Base-by-base conservation (phyloP, 495 filamentous ascomycete genomes). In the Aspergillus baeticus region DNA sequence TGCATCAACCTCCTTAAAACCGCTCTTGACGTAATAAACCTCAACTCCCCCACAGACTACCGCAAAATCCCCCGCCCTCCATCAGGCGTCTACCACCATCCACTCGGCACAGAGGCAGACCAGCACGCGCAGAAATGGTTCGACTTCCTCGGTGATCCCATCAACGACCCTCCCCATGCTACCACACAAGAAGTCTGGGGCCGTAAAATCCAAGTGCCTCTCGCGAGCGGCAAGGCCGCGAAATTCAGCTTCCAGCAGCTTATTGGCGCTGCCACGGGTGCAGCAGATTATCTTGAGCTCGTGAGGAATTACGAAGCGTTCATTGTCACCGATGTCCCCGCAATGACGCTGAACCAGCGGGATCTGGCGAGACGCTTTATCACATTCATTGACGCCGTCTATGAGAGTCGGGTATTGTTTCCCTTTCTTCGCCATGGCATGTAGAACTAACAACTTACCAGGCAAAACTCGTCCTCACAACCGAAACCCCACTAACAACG, bases 11-110 rank as follows among this genome's bases (percentile, higher is more conserved):
- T 98, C 10, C 82, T 98, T 33, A 91, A 96, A 64, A 81, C 77
- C 49, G 81, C 85, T 6, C 82, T 98, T 22, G 82, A 86, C 39
- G 90, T 98, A 43, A 88, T 98, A 64, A 97, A 96, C 72, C 83
- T 98, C 44, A 88, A 98, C 75, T 96, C 92, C 2, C 85, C 87
- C 13, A 98, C 93, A 14, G 94, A 98, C 73, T 98, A 98, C 76
- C 89, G 94, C 56, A 96, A 96, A 70, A 92, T 98, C 58, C 91
- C 93, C 17, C 86, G 93, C 3, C 95, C 95, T 13, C 89, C 92
- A 0, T 93, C 92, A 8, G 92, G 89, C 22, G 94, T 98, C 44
- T 98, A 98, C 71, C 82, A 88, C 64, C 86, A 95, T 73, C 90
- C 90, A 2, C 81, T 97, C 1, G 91, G 91, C 72, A 79, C 76